Evolutionary conservation across 164 flowering plant species (phyloP), one percentile per base, ranked within the genome.

Genomic region (Vitis cinerea): DNA sequence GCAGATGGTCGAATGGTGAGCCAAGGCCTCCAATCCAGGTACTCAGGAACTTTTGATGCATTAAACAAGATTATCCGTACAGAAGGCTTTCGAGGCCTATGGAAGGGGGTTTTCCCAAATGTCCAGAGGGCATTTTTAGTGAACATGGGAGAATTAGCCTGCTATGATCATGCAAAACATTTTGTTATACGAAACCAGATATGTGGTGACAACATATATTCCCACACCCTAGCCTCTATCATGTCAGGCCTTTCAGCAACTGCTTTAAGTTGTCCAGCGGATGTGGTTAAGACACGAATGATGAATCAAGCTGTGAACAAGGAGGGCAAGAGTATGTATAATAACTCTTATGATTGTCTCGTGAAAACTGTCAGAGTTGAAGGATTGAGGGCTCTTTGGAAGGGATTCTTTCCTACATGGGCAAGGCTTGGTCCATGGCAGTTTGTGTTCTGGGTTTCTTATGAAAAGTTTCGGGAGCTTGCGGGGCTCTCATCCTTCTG

Each of bases 381-480:
- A 84, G 98, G 98, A 52, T 57, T 87, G 8, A 73, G 67, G 67
- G 94, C 97, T 44, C 59, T 91, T 69, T 91, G 97, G 96, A 94
- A 90, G 71, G 98, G 98, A 3, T 93, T 94, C 80, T 82, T 94
- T 66, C 98, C 98, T 61, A 94, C 97, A 51, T 94, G 94, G 96
- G 97, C 96, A 13, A 91, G 98, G 83, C 96, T 91, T 74, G 98
- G 97, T 7, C 97, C 98, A 31, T 93, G 97, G 96, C 98, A 90
- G 61, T 91, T 93, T 77, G 94, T 86, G 60, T 90, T 93, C 63
- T 90, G 96, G 97, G 93, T 91, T 61, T 87, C 97, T 10, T 93
- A 91, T 71, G 92, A 88, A 75, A 86, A 77, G 69, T 74, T 91
- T 4, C 74, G 95, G 55, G 69, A 75, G 56, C 9, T 86, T 65